Percentiles rank a stretch among this genome's conserved stretches.
Evolutionary conservation across 208 protist genomes (phyloP).

Genomic region (Leishmania tarentolae): DNA sequence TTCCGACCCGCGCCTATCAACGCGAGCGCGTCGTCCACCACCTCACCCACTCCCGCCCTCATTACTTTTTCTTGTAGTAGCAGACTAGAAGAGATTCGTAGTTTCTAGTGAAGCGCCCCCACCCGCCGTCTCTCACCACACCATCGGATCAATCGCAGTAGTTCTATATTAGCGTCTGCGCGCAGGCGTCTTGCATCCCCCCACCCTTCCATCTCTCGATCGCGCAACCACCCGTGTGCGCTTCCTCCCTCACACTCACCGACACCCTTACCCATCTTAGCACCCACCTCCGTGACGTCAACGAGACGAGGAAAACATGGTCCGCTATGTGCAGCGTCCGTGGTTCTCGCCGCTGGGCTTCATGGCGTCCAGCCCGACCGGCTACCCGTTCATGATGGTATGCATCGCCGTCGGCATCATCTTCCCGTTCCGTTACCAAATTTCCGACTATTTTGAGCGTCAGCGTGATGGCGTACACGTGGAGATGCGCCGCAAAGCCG

Average conservation of each 20-base stretch:
- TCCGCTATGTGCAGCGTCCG: slow-evolving; percentile 81
- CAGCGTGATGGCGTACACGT: slow-evolving; percentile 75
- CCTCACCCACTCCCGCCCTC: no score
- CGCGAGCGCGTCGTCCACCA: no score
- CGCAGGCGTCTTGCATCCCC: neutral
- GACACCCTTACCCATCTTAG: neutral
- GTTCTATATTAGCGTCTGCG: neutral
- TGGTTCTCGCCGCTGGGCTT: slow-evolving; percentile 89
- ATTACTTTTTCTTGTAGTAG: neutral
- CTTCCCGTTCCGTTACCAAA: slow-evolving; percentile 77
- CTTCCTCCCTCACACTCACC: neutral
- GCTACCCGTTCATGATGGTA: slow-evolving; percentile 62
- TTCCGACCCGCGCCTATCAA: no score
- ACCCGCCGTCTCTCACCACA: neutral
- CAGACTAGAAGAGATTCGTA: neutral
- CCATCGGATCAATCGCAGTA: neutral
- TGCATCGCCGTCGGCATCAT: slow-evolving; percentile 33
- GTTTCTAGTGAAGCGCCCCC: neutral
- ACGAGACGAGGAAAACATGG: slow-evolving; percentile 46
- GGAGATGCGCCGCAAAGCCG: slow-evolving; percentile 72
- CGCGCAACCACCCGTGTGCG: neutral
- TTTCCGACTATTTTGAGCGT: slow-evolving; percentile 90
- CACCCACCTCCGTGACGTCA: neutral
- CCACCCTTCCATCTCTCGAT: neutral
- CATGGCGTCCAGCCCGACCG: slow-evolving; percentile 68